Percentiles rank a stretch among this genome's conserved stretches.
These are phyloP conservation scores for Thyridium curvatum DNA, from an alignment of 2,329 filamentous ascomycete species.

Conservation along the genomic window DNA sequence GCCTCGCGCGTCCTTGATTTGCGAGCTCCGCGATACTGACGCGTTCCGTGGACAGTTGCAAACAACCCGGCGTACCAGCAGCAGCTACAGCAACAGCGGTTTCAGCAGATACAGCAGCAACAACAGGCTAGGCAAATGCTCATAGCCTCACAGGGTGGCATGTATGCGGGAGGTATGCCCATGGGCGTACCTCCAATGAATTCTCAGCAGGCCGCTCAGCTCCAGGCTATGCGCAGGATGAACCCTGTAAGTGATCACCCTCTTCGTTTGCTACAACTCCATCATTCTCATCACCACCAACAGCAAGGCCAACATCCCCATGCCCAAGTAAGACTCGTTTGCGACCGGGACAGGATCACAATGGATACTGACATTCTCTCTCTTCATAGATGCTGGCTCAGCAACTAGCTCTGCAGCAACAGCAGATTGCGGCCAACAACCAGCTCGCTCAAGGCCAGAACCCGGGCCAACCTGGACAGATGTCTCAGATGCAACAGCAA, in stretches of 20 bases:
- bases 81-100: slow-evolving; percentile 48
- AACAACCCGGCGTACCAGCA: slow-evolving; percentile 27
- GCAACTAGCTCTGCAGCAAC: slow-evolving; percentile 40
- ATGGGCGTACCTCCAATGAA: slow-evolving; percentile 45
- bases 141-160: slow-evolving; percentile 43
- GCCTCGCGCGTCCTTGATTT: neutral
- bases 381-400: slow-evolving; percentile 36
- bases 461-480: slow-evolving; percentile 40
- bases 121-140: slow-evolving; percentile 43
- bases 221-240: slow-evolving; percentile 20
- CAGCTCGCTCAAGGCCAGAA: slow-evolving; percentile 35
- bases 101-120: slow-evolving; percentile 48
- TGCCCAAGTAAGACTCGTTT: slow-evolving; percentile 12
- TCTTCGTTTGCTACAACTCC: slow-evolving; percentile 11
- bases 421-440: slow-evolving; percentile 31
- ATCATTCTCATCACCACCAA: slow-evolving; percentile 15
- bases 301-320: slow-evolving; percentile 10
- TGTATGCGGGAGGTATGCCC: slow-evolving; percentile 48
- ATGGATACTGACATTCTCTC: slow-evolving; percentile 8
- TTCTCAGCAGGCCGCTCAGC: slow-evolving; percentile 26
- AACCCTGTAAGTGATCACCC: slow-evolving; percentile 9
- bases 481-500: slow-evolving; percentile 40
- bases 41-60: slow-evolving; percentile 7
- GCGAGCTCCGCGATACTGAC: neutral
- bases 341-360: too few species aligned